Evolutionary conservation across 306 rosid genomes (phyloP).

Genomic region (Lathyrus aphaca): DNA sequence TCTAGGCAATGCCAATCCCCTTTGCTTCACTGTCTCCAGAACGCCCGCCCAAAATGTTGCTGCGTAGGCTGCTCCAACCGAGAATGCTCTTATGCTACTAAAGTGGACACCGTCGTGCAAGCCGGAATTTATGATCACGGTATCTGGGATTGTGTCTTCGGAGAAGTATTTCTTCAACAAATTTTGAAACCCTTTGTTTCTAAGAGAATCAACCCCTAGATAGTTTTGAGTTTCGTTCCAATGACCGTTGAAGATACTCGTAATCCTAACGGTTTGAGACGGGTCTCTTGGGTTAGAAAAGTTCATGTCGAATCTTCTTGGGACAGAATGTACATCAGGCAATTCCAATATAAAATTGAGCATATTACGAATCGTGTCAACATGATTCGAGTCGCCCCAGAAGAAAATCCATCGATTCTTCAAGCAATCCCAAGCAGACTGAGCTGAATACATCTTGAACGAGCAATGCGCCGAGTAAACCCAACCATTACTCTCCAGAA

Average conservation of each 20-base stretch:
- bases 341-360: slow-evolving; percentile 79
- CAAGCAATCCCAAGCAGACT: slow-evolving; percentile 92
- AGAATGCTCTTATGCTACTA: slow-evolving; percentile 67
- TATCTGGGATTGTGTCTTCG: slow-evolving; percentile 69
- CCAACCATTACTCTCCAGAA: slow-evolving; percentile 97
- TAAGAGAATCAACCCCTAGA: slow-evolving; percentile 80
- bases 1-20: slow-evolving; percentile 70
- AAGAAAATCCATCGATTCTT: slow-evolving; percentile 86
- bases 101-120: slow-evolving; percentile 87
- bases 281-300: slow-evolving; percentile 79
- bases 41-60: slow-evolving; percentile 83
- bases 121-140: slow-evolving; percentile 90
- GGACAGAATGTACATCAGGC: slow-evolving; percentile 73
- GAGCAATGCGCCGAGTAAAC: slow-evolving; percentile 92
- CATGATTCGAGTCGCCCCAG: slow-evolving; percentile 99
- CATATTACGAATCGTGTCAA: slow-evolving; percentile 81
- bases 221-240: slow-evolving; percentile 93
- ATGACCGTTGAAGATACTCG: slow-evolving; percentile 96
- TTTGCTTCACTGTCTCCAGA: slow-evolving; percentile 56
- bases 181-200: slow-evolving; percentile 69
- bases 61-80: slow-evolving; percentile 73
- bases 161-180: slow-evolving; percentile 70
- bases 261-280: slow-evolving; percentile 76
- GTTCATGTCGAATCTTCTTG: slow-evolving; percentile 78
- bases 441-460: slow-evolving; percentile 66